Conservation (phyloP, 164 flowering plant genomes). For the Chimonanthus salicifolius region DNA sequence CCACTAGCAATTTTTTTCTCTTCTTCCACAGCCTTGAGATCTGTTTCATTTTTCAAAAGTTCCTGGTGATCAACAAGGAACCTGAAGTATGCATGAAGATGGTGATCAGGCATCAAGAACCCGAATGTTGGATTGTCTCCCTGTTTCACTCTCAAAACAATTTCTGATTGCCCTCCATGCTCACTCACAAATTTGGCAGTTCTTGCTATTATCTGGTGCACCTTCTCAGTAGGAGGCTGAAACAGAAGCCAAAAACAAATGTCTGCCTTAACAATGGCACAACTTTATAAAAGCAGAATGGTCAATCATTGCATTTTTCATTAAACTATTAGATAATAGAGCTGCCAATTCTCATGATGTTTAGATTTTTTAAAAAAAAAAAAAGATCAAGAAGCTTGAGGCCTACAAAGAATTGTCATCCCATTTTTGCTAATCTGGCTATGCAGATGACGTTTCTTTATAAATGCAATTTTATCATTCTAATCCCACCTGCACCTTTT, state of each 20-base stretch:
- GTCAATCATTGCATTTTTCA: constrained; percentile 2
- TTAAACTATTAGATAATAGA: constrained; percentile 16
- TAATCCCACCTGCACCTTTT: constrained; percentile 92
- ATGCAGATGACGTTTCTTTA: constrained; percentile 25
- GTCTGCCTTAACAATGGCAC: constrained; percentile 15
- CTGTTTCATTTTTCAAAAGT: constrained; percentile 32
- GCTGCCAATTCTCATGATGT: constrained; percentile 29
- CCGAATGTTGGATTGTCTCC: constrained; percentile 98
- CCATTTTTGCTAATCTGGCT: constrained; percentile 32
- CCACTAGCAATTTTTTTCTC: constrained; percentile 25
- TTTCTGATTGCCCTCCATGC: constrained; percentile 95
- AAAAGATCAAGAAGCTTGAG: constrained; percentile 39
- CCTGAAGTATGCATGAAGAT: constrained; percentile 86
- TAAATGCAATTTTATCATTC: constrained; percentile 43
- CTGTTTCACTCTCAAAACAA: constrained; percentile 89
- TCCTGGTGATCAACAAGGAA: constrained; percentile 83
- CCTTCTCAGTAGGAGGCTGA: constrained; percentile 93
- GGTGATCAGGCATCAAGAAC: constrained; percentile 87
- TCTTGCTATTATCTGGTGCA: constrained; percentile 93
- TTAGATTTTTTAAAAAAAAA: constrained; percentile 12
- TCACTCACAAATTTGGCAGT: constrained; percentile 82
- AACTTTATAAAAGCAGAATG: not conserved
- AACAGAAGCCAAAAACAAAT: constrained; percentile 20
- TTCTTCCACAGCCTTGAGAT: constrained; percentile 32
- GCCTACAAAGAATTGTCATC: constrained; percentile 33